A percentile compares a stretch with the other conserved stretches of the same genome.
These are phyloP conservation scores for Pythium aristosporum DNA, from an alignment of 352 stramenopile genomes.

Conservation along the genomic window DNA sequence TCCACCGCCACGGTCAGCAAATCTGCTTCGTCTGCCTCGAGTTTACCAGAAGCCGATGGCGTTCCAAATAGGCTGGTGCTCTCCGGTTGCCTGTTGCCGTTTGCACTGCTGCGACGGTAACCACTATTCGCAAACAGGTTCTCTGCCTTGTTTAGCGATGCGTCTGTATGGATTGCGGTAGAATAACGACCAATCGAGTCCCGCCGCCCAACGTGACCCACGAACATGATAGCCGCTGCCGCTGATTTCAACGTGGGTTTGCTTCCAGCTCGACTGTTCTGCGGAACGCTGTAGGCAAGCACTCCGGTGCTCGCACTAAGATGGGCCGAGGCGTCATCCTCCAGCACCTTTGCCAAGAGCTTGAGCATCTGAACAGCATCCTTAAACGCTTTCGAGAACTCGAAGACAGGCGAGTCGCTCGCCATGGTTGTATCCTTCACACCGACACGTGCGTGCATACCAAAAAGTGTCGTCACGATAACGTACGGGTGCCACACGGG, in stretches of 20 bases:
- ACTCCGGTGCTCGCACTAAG: slow-evolving; percentile 61
- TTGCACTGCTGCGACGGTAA: neutral
- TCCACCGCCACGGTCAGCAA: slow-evolving; percentile 30
- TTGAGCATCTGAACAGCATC: slow-evolving; percentile 87
- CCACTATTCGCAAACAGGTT: slow-evolving; percentile 51
- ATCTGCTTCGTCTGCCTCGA: slow-evolving; percentile 20
- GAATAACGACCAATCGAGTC: slow-evolving; percentile 77
- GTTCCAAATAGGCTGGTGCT: slow-evolving; percentile 9
- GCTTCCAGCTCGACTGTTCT: slow-evolving; percentile 18
- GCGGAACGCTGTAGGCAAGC: slow-evolving; percentile 44
- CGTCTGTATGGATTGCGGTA: slow-evolving; percentile 55
- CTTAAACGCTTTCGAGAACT: slow-evolving; percentile 72
- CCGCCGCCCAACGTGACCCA: slow-evolving; percentile 21
- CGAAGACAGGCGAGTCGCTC: slow-evolving; percentile 53
- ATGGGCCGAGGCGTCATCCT: slow-evolving; percentile 58
- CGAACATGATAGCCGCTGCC: slow-evolving; percentile 17
- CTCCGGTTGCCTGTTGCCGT: neutral
- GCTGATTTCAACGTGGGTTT: neutral
- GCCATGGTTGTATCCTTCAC: slow-evolving; percentile 74
- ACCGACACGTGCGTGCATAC: slow-evolving; percentile 79
- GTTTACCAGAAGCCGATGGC: slow-evolving; percentile 4
- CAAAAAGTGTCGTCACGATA: slow-evolving; percentile 80
- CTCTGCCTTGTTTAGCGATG: slow-evolving; percentile 67
- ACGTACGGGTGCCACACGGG: slow-evolving; percentile 86
- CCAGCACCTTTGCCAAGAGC: slow-evolving; percentile 65